Base-by-base conservation (phyloP, 2,329 filamentous ascomycete species). In the Orbilia javanica region DNA sequence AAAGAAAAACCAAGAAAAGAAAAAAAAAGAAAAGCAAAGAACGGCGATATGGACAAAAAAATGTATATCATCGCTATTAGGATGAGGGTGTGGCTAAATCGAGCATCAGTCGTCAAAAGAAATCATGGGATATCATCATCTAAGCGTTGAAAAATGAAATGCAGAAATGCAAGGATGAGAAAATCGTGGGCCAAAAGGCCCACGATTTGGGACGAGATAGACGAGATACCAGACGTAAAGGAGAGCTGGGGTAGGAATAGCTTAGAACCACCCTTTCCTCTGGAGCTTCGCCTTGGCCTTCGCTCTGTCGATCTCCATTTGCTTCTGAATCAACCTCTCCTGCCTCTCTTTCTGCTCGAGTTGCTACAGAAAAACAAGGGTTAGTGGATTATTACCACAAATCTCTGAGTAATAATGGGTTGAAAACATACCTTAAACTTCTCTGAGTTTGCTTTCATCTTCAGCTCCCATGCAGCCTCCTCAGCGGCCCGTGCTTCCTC, bases 221-320 rank as follows among this genome's bases (percentile, higher is more conserved):
- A 42, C 15, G 48, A 11, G 36, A 29, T 44, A 25, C 5, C 18
- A 48, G 22, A 44, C n/a, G 60, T 15, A 46, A 42, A 36, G 42
- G 15, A 42, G 18, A 36, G 15, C 7, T 31, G 20, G 10, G 7
- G 4, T 50, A 18, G 3, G 27, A 25, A 27, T 44, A 34, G 20
- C 42, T 65, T 52, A 78, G 53, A 78, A 78, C 44, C 62, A 78
- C 20, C 74, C 74, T 44, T 78, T 78, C 27, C 74, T 71, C 52
- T 67, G 62, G 62, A 78, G 67, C 46, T 78, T 78, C 13, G 46
- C 34, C 31, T 64, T 72, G 27, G 74, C 74, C 62, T 72, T 78
- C 10, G 48, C 50, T n/a, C 67, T 52, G n/a, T 71, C 52, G 4
- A 46, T 18, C 20, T 78, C 67, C 67, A 78, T 67, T 22, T 78